These are phyloP conservation scores for Ulmus americana DNA, from an alignment of 331 rosid species.

Conservation along the genomic window DNA sequence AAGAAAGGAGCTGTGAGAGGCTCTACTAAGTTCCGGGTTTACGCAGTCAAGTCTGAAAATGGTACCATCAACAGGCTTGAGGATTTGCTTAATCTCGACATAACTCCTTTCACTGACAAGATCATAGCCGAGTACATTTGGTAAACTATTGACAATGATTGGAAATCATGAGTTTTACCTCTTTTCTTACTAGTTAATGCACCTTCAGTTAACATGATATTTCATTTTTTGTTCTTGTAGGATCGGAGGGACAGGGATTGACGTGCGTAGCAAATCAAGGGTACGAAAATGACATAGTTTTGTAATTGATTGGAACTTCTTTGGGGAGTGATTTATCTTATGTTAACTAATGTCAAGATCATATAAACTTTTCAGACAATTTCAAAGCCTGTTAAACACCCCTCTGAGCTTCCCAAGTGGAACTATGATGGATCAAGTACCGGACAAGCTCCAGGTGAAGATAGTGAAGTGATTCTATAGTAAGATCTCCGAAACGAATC, in stretches of 20 bases:
- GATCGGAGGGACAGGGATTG: slow-evolving; percentile 93
- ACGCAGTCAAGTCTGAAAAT: slow-evolving; percentile 48
- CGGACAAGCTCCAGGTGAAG: slow-evolving; percentile 98
- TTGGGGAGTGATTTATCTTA: slow-evolving; percentile 7
- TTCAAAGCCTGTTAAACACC: slow-evolving; percentile 83
- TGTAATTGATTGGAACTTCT: slow-evolving; percentile 2
- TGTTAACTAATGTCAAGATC: neutral
- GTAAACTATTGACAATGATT: slow-evolving; percentile 18
- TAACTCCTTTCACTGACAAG: slow-evolving; percentile 73
- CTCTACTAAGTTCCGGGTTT: slow-evolving; percentile 57
- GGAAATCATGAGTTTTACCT: neutral
- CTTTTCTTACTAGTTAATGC: slow-evolving; percentile 8
- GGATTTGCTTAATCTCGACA: slow-evolving; percentile 63
- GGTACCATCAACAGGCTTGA: slow-evolving; percentile 74
- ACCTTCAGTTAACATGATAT: slow-evolving; percentile 6
- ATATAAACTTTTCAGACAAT: slow-evolving; percentile 52
- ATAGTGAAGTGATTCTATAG: slow-evolving; percentile 98
- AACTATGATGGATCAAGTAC: slow-evolving; percentile 98
- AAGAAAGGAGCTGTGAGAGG: slow-evolving; percentile 45
- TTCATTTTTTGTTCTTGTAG: slow-evolving; percentile 35
- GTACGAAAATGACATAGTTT: slow-evolving; percentile 40
- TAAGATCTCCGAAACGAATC: slow-evolving; percentile 41
- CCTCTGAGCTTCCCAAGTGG: slow-evolving; percentile 98
- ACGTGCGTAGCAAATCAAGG: slow-evolving; percentile 93
- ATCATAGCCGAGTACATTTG: slow-evolving; percentile 97